A percentile compares a stretch with the other conserved stretches of the same genome.
Conservation (phyloP, 2,329 filamentous ascomycete genomes). For the Sphaerulina vaccinii region DNA sequence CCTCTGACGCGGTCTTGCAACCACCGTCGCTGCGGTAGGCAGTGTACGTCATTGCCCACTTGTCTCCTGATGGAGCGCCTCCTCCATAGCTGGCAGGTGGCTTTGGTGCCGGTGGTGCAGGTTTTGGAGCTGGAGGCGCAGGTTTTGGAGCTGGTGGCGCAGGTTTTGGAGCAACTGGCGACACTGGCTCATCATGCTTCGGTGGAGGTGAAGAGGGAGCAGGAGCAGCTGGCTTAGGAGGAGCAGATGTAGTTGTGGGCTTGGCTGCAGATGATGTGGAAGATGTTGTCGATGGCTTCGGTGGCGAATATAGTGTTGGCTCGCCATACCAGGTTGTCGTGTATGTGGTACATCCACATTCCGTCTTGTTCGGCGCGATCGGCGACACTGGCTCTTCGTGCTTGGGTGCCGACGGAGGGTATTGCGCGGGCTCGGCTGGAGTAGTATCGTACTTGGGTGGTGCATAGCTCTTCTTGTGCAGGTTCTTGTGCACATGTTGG, state of each 20-base stretch:
- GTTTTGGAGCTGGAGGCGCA: neutral
- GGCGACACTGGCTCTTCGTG: neutral
- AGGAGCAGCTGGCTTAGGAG: conserved; percentile 8
- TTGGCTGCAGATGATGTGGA: conserved; percentile 8
- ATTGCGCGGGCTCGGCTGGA: neutral
- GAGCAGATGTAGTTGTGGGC: conserved; percentile 1
- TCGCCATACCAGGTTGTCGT: conserved; percentile 69
- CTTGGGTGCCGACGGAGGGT: conserved; percentile 3
- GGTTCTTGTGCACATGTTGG: conserved; percentile 15
- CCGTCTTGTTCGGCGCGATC: conserved; percentile 17
- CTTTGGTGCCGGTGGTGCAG: neutral
- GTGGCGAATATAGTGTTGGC: conserved; percentile 45
- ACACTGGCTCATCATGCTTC: neutral
- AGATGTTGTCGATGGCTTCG: conserved; percentile 17
- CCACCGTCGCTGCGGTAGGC: conserved; percentile 45
- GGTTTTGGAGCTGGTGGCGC: neutral
- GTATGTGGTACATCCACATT: conserved; percentile 71
- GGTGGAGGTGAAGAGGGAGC: too few species aligned
- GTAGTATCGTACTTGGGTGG: conserved; percentile 5
- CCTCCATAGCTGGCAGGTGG: neutral
- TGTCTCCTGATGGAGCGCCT: conserved; percentile 41
- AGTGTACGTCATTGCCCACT: conserved; percentile 53
- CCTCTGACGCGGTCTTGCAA: conserved; percentile 44
- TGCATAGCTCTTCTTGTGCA: conserved; percentile 18
- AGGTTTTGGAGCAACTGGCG: conserved; percentile 1